Conservation (phyloP, 352 stramenopile species). For the Globisporangium recalcitrans region DNA sequence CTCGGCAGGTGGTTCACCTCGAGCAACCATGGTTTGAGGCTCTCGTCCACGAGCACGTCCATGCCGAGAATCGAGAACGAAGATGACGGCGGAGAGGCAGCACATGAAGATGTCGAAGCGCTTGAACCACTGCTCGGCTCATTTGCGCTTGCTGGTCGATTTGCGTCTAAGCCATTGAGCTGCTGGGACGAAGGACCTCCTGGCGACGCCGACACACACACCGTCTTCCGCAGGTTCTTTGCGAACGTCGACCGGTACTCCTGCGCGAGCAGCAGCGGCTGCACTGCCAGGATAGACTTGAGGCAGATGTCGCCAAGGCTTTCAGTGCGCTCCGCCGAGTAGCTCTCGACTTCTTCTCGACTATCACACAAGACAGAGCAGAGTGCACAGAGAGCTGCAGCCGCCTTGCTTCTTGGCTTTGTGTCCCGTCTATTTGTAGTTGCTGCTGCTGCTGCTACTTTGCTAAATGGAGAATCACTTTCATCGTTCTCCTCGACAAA, state of each 20-base stretch:
- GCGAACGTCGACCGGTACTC: conserved; percentile 90
- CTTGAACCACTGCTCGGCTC: not conserved
- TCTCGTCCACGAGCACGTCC: conserved; percentile 95
- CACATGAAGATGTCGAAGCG: not conserved
- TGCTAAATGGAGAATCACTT: not conserved
- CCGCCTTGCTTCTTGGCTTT: not conserved
- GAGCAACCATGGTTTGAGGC: conserved; percentile 94
- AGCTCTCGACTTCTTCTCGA: not conserved
- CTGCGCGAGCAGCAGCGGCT: conserved; percentile 89
- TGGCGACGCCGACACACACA: conserved; percentile 30
- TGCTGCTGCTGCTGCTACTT: not conserved
- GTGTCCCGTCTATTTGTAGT: conserved; percentile 5
- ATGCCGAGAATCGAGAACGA: conserved; percentile 94
- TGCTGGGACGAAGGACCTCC: conserved; percentile 7
- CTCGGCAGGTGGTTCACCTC: conserved; percentile 97
- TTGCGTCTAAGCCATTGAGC: not conserved
- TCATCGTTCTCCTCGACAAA: not conserved
- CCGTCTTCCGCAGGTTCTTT: conserved; percentile 65
- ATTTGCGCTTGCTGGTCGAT: conserved; percentile 18
- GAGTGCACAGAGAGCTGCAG: not conserved
- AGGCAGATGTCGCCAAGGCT: conserved; percentile 86
- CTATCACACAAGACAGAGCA: not conserved
- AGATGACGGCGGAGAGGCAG: conserved; percentile 26
- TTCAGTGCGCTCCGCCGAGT: not conserved
- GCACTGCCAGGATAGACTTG: conserved; percentile 91